Conservation (phyloP, 192 early-diverging fungal species). For the Coemansia javaensis region DNA sequence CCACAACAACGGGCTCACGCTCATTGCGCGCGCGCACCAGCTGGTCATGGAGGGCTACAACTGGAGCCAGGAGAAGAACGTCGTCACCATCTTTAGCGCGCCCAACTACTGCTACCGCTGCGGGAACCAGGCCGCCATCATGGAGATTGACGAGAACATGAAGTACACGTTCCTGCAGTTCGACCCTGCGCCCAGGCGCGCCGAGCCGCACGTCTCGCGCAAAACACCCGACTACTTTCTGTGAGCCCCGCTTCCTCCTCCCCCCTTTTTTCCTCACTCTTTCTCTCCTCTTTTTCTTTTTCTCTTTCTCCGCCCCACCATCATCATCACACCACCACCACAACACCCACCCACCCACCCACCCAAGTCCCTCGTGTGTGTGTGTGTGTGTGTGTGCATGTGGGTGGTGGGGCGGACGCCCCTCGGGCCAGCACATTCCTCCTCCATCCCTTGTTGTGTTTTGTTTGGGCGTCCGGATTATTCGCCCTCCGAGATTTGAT, state of each 20-base stretch:
- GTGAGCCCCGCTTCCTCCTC: constrained; percentile 44
- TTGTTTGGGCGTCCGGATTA: too few species aligned
- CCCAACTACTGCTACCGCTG: constrained; percentile 99
- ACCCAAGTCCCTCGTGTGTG: too few species aligned
- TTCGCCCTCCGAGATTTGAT: too few species aligned
- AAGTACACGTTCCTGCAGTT: constrained; percentile 99
- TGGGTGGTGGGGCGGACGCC: too few species aligned
- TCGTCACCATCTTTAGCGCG: constrained; percentile 98
- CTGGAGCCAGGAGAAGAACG: constrained; percentile 98
- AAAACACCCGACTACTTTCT: constrained; percentile 99
- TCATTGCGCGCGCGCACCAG: constrained; percentile 95
- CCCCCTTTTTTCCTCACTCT: neutral
- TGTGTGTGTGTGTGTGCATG: too few species aligned
- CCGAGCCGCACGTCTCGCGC: constrained; percentile 97
- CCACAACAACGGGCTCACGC: constrained; percentile 94
- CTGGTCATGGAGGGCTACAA: constrained; percentile 97
- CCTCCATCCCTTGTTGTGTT: too few species aligned
- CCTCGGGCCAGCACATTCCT: too few species aligned
- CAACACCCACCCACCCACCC: too few species aligned
- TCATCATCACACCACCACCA: too few species aligned
- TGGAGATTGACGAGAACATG: constrained; percentile 99
- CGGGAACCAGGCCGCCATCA: constrained; percentile 99
- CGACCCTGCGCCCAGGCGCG: constrained; percentile 94
- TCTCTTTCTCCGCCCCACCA: too few species aligned
- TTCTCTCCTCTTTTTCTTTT: constrained; percentile 5